phyloP scores from a whole-genome alignment of 2,329 filamentous ascomycete genomes.

The Ophidiomyces ophidiicola region DNA sequence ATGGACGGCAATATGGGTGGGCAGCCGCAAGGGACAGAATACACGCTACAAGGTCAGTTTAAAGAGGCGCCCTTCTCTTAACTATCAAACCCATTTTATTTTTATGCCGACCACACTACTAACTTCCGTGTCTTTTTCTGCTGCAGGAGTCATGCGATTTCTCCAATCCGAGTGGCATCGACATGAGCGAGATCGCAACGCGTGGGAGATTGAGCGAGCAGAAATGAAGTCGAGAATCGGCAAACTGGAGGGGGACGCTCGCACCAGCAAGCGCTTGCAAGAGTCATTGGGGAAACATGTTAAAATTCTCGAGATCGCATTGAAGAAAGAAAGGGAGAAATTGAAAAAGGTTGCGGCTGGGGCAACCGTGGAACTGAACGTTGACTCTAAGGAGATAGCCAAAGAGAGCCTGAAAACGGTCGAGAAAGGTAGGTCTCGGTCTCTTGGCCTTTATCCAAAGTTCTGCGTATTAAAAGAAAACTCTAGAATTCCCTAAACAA shows the following conservation, averaged over 20 bases:
- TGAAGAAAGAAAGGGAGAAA: conserved; percentile 70
- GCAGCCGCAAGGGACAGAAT: conserved; percentile 54
- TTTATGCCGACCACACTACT: conserved; percentile 15
- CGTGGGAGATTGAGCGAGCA: conserved; percentile 97
- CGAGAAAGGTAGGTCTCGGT: conserved; percentile 24
- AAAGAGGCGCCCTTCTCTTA: conserved; percentile 1
- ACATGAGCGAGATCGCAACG: conserved; percentile 92
- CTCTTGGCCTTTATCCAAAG: conserved; percentile 8
- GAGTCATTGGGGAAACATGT: conserved; percentile 86
- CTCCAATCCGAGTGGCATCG: conserved; percentile 98
- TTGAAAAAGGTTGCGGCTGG: conserved; percentile 43
- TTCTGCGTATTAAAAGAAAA: conserved; percentile 11
- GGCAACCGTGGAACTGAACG: conserved; percentile 38
- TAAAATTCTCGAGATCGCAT: conserved; percentile 71
- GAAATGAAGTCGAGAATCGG: conserved; percentile 99
- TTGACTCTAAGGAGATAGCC: conserved; percentile 35
- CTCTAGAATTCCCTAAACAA: conserved; percentile 35
- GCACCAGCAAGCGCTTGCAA: conserved; percentile 76
- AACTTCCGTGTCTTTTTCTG: conserved; percentile 14
- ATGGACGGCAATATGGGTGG: conserved; percentile 33
- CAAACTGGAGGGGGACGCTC: conserved; percentile 75
- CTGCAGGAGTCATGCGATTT: conserved; percentile 89
- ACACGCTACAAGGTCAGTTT: conserved; percentile 55
- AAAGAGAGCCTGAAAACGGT: conserved; percentile 34
- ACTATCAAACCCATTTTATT: too few species aligned